A percentile compares a stretch with the other conserved stretches of the same genome.
phyloP scores from a whole-genome alignment of 495 filamentous ascomycete genomes.

The Daldinia decipiens region DNA sequence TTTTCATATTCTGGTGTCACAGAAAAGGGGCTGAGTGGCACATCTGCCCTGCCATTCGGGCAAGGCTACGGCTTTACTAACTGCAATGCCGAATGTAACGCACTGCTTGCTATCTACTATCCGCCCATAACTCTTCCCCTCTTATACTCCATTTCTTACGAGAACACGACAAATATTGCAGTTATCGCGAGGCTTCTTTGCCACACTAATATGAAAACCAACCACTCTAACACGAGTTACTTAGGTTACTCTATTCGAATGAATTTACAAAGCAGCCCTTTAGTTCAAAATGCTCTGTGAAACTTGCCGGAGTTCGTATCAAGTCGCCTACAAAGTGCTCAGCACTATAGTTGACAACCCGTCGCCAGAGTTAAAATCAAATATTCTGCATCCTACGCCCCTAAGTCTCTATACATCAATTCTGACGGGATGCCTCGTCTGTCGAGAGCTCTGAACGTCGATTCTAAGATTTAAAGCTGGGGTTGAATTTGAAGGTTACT shows the following conservation, averaged over 20 bases:
- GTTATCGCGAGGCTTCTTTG: too few species aligned
- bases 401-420: not conserved
- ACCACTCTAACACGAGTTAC: not conserved
- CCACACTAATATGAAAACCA: too few species aligned
- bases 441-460: not conserved
- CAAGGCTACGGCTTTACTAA: not conserved
- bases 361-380: not conserved
- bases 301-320: not conserved
- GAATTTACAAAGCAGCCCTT: not conserved
- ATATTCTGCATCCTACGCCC: not conserved
- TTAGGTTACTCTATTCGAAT: not conserved
- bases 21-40: not conserved
- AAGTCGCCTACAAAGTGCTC: not conserved
- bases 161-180: too few species aligned
- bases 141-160: too few species aligned
- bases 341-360: too few species aligned
- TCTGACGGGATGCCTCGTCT: not conserved
- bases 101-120: too few species aligned
- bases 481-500: not conserved
- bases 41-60: too few species aligned
- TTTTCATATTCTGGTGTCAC: not conserved
- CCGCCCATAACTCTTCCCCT: not conserved
- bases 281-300: slow-evolving; percentile 2
- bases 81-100: not conserved
- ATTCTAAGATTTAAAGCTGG: not conserved